phyloP scores from a whole-genome alignment of 2,329 filamentous ascomycete species.

The Diaporthe nobilis region DNA sequence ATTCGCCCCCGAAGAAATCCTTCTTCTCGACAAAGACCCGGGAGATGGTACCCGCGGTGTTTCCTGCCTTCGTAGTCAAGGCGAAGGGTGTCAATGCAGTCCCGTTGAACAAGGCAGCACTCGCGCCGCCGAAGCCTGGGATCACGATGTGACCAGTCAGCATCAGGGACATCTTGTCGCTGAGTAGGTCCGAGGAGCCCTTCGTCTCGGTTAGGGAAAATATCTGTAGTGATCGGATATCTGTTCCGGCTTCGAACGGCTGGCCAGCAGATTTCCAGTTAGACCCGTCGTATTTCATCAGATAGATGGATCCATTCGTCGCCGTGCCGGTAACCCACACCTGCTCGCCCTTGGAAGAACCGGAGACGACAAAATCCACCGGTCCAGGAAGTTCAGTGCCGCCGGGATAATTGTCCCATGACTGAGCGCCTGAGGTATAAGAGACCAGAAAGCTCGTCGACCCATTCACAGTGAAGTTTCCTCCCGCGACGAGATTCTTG shows the following conservation, averaged over 20 bases:
- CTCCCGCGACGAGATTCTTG: constrained; percentile 81
- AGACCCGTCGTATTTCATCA: constrained; percentile 85
- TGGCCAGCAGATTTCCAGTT: constrained; percentile 77
- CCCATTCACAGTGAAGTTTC: constrained; percentile 78
- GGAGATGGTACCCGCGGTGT: constrained; percentile 80
- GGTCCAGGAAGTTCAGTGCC: constrained; percentile 82
- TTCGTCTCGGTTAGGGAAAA: constrained; percentile 81
- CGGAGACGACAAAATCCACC: constrained; percentile 81
- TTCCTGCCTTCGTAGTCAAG: constrained; percentile 78
- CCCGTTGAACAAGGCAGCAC: constrained; percentile 90
- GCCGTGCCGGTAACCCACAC: constrained; percentile 87
- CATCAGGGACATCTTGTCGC: constrained; percentile 79
- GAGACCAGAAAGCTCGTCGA: constrained; percentile 77
- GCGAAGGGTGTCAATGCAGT: constrained; percentile 83
- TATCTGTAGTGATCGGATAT: constrained; percentile 85
- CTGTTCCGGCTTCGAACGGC: constrained; percentile 74
- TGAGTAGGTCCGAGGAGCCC: constrained; percentile 73
- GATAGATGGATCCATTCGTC: constrained; percentile 77
- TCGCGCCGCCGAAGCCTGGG: constrained; percentile 82
- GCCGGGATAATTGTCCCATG: constrained; percentile 75
- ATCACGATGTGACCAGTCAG: constrained; percentile 87
- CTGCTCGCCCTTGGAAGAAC: constrained; percentile 78
- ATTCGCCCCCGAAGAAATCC: constrained; percentile 77
- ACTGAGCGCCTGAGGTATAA: constrained; percentile 77
- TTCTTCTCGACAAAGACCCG: constrained; percentile 87